These are phyloP conservation scores for Phytophthora ramorum DNA, from an alignment of 352 stramenopile genomes.

Conservation along the genomic window DNA sequence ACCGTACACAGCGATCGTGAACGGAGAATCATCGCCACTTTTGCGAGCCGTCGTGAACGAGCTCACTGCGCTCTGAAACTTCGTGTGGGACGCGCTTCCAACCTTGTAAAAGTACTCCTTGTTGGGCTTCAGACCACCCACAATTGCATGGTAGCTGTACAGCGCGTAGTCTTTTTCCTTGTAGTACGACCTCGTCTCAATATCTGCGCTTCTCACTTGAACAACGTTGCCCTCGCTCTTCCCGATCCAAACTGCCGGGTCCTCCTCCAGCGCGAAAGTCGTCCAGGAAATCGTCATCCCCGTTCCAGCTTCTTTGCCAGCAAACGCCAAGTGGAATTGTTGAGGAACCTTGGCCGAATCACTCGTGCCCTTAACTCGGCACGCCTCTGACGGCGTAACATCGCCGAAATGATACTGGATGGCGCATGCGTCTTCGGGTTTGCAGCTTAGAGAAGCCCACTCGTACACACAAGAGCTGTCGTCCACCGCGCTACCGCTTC, in stretches of 20 bases:
- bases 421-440: slow-evolving; percentile 33
- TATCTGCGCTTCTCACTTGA: slow-evolving; percentile 8
- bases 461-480: slow-evolving; percentile 42
- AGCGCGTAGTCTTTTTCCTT: slow-evolving; percentile 49
- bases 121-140: slow-evolving; percentile 40
- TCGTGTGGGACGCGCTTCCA: slow-evolving; percentile 11
- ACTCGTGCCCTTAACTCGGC: slow-evolving; percentile 34
- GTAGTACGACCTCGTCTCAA: slow-evolving; percentile 49
- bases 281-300: slow-evolving; percentile 56
- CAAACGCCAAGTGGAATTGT: slow-evolving; percentile 56
- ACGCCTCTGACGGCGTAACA: slow-evolving; percentile 45
- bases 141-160: slow-evolving; percentile 53
- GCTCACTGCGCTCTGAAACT: slow-evolving; percentile 31
- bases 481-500: slow-evolving; percentile 20
- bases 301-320: slow-evolving; percentile 41
- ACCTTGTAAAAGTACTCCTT: slow-evolving; percentile 50
- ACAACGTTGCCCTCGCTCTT: slow-evolving; percentile 1
- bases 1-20: slow-evolving; percentile 36
- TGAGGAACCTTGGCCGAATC: slow-evolving; percentile 44
- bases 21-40: slow-evolving; percentile 25
- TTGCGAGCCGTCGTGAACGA: slow-evolving; percentile 44
- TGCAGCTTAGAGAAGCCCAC: slow-evolving; percentile 32
- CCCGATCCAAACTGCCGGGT: slow-evolving; percentile 49
- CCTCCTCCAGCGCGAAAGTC: slow-evolving; percentile 33
- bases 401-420: slow-evolving; percentile 48